These are phyloP conservation scores for Syzygium syzygioides DNA, from an alignment of 441 rosid genomes.

Conservation along the genomic window DNA sequence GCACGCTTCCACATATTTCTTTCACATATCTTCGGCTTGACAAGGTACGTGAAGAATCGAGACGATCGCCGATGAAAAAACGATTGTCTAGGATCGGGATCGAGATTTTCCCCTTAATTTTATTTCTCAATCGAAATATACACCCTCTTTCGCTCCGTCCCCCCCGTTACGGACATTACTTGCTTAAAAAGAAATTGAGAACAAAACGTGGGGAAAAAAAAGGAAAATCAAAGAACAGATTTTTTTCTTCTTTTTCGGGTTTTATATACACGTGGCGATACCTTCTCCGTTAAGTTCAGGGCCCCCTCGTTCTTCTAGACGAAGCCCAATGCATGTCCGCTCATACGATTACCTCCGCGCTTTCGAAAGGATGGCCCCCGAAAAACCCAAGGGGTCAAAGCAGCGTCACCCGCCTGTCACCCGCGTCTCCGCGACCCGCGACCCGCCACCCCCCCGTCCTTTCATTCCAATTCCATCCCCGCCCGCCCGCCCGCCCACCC, in stretches of 20 bases:
- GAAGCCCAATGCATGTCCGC: not conserved
- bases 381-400: not conserved
- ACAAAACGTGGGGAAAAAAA: no score
- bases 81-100: not conserved
- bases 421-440: not conserved
- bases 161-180: not conserved
- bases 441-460: no score
- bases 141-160: not conserved
- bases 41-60: not conserved
- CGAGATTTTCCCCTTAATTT: no score
- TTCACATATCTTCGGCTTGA: not conserved
- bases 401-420: not conserved
- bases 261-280: not conserved
- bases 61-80: not conserved
- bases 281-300: not conserved
- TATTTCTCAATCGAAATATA: not conserved
- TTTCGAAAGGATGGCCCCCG: not conserved
- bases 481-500: no score
- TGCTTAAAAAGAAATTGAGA: not conserved
- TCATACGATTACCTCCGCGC: fast-evolving
- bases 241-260: not conserved
- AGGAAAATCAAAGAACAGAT: fast-evolving
- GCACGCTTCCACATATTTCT: not conserved
- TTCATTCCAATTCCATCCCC: no score
- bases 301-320: not conserved